phyloP scores from a whole-genome alignment of 2,329 filamentous ascomycete genomes.

The Piedraia hortae region DNA sequence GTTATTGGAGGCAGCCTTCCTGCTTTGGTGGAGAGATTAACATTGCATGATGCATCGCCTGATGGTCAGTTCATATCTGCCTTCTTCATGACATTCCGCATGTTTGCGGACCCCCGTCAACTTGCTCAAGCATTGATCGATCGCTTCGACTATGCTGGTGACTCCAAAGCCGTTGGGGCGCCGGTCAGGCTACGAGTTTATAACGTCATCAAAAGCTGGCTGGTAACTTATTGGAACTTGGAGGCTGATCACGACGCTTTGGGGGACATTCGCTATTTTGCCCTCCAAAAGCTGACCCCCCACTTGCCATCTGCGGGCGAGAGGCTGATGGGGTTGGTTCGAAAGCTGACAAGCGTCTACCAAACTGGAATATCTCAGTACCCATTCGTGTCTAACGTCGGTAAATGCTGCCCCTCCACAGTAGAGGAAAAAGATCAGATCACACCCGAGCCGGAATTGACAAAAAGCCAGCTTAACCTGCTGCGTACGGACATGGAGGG shows the following conservation, averaged over 20 bases:
- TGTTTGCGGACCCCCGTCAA: slow-evolving; percentile 59
- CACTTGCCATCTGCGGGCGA: slow-evolving; percentile 51
- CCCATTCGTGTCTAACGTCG: slow-evolving; percentile 53
- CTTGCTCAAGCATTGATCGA: slow-evolving; percentile 65
- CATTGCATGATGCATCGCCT: slow-evolving; percentile 73
- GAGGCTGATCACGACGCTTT: slow-evolving; percentile 55
- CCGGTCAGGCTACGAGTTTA: slow-evolving; percentile 78
- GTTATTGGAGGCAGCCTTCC: slow-evolving; percentile 78
- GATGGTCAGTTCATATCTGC: slow-evolving; percentile 79
- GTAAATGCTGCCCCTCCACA: slow-evolving; percentile 57
- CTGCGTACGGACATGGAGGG: slow-evolving; percentile 51
- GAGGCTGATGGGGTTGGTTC: slow-evolving; percentile 50
- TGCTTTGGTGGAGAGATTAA: slow-evolving; percentile 80
- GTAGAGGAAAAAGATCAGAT: slow-evolving; percentile 16
- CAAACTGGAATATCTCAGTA: slow-evolving; percentile 5
- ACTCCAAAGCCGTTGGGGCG: slow-evolving; percentile 43
- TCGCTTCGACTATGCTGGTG: slow-evolving; percentile 72
- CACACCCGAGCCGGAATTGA: slow-evolving; percentile 39
- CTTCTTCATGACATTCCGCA: slow-evolving; percentile 85
- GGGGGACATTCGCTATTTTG: slow-evolving; percentile 50
- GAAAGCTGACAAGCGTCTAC: slow-evolving; percentile 45
- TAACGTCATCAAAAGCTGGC: slow-evolving; percentile 91
- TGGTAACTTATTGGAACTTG: slow-evolving; percentile 83
- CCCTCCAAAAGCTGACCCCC: slow-evolving; percentile 38
- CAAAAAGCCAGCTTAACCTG: slow-evolving; percentile 46